Conservation (phyloP, 768 basidiomycete species). For the Cystoderma amianthinum region DNA sequence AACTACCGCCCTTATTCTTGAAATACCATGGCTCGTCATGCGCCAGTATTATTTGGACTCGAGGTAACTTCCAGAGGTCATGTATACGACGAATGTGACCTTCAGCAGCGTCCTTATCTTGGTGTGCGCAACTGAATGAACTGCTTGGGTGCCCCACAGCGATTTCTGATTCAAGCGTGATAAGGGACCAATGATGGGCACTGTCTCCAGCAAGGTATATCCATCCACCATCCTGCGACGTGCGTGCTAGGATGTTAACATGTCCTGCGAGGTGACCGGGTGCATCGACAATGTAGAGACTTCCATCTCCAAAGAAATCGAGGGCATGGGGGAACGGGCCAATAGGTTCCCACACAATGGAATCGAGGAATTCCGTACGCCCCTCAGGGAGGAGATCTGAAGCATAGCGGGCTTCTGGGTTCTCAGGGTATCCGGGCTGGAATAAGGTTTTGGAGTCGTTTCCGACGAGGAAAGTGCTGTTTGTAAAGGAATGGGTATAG, state of each 20-base stretch:
- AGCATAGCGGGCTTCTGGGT: conserved; percentile 24
- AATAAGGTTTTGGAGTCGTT: conserved; percentile 26
- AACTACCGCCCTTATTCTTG: conserved; percentile 30
- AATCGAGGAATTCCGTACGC: conserved; percentile 29
- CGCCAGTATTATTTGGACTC: conserved; percentile 41
- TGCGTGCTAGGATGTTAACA: conserved; percentile 46
- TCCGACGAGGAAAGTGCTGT: conserved; percentile 41
- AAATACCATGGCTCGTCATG: conserved; percentile 50
- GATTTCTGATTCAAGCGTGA: conserved; percentile 38
- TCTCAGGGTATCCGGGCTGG: conserved; percentile 31
- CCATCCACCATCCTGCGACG: conserved; percentile 50
- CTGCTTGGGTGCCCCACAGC: conserved; percentile 21
- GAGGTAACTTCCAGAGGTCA: conserved; percentile 24
- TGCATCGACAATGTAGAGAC: conserved; percentile 50
- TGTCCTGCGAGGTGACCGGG: conserved; percentile 54
- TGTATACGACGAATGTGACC: conserved; percentile 32
- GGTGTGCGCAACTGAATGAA: conserved; percentile 30
- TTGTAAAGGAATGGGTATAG: conserved; percentile 35
- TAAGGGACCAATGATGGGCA: conserved; percentile 46
- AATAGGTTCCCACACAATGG: conserved; percentile 27
- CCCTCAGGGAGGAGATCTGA: conserved; percentile 27
- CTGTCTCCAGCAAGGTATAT: conserved; percentile 49
- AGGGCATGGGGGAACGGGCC: conserved; percentile 46
- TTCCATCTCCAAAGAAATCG: conserved; percentile 55
- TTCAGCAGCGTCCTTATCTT: conserved; percentile 32